Conservation (phyloP, 2,329 filamentous ascomycete species). For the Microcera coccophila region DNA sequence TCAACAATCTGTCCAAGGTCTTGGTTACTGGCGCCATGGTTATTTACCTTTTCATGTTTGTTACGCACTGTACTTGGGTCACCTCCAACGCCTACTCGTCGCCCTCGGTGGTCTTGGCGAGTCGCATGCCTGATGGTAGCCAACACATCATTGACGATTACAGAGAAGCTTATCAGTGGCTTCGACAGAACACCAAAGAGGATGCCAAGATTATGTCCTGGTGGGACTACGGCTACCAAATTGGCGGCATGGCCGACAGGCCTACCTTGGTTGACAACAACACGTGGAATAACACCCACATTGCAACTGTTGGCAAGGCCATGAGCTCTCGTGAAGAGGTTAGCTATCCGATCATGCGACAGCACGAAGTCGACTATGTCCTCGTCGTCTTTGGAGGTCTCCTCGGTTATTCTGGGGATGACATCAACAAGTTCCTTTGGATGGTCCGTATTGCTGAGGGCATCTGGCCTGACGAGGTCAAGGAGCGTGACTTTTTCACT, state of each 20-base stretch:
- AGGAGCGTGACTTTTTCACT: conserved; percentile 95
- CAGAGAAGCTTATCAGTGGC: conserved; percentile 98
- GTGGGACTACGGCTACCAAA: conserved; percentile 99
- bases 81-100: conserved; percentile 99
- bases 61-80: conserved; percentile 98
- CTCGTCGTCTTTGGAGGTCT: conserved; percentile 94
- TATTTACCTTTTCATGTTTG: conserved; percentile 85
- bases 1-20: conserved; percentile 72
- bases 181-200: conserved; percentile 90
- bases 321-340: conserved; percentile 98
- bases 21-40: conserved; percentile 69
- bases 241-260: conserved; percentile 97
- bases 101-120: conserved; percentile 92
- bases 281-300: conserved; percentile 99
- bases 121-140: conserved; percentile 84
- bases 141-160: conserved; percentile 99
- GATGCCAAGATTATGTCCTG: conserved; percentile 99
- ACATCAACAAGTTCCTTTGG: conserved; percentile 99
- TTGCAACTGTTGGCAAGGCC: conserved; percentile 96
- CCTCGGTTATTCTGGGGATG: conserved; percentile 94
- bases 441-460: conserved; percentile 99
- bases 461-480: conserved; percentile 99
- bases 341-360: conserved; percentile 96
- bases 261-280: conserved; percentile 99
- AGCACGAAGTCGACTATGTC: conserved; percentile 99